A percentile compares a stretch with the other conserved stretches of the same genome.
These are phyloP conservation scores for Spathaspora girioi DNA, from an alignment of 805 yeast species.

Conservation along the genomic window DNA sequence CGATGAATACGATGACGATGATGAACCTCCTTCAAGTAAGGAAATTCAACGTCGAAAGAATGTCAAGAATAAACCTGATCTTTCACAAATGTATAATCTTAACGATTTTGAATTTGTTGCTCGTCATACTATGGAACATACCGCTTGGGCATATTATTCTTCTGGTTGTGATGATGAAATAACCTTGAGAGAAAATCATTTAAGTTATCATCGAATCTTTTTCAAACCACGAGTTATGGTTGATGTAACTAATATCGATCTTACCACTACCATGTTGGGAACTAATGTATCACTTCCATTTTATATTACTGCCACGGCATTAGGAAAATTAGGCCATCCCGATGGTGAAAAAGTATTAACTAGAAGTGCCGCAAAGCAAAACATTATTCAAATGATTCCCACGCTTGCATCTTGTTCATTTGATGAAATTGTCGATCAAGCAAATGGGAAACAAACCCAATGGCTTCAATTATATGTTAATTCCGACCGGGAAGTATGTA, in stretches of 20 bases:
- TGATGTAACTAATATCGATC: constrained; percentile 72
- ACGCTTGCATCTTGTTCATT: constrained; percentile 86
- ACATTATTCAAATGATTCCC: constrained; percentile 82
- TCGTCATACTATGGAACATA: constrained; percentile 64
- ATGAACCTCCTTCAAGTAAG: constrained; percentile 24
- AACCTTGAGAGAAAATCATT: constrained; percentile 84
- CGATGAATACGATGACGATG: constrained; percentile 40
- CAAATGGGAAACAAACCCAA: constrained; percentile 63
- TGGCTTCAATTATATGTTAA: constrained; percentile 91
- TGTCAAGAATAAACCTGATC: constrained; percentile 55
- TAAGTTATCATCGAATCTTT: constrained; percentile 82
- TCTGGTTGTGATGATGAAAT: constrained; percentile 93
- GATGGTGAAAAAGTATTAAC: constrained; percentile 91
- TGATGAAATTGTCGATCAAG: constrained; percentile 78
- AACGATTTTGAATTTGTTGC: constrained; percentile 90
- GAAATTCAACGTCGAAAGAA: constrained; percentile 22
- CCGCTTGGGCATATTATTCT: constrained; percentile 91
- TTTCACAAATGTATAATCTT: constrained; percentile 67
- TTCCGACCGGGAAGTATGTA: constrained; percentile 64
- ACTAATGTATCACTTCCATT: constrained; percentile 68
- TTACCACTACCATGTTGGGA: constrained; percentile 76
- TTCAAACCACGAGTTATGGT: constrained; percentile 82
- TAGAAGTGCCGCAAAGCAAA: constrained; percentile 71
- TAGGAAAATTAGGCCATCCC: constrained; percentile 87
- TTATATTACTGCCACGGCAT: constrained; percentile 87